Percentiles rank a stretch among this genome's conserved stretches.
Evolutionary conservation across 1,139 yeast genomes (phyloP).

Genomic region (Magnusiomyces tetraspermus): DNA sequence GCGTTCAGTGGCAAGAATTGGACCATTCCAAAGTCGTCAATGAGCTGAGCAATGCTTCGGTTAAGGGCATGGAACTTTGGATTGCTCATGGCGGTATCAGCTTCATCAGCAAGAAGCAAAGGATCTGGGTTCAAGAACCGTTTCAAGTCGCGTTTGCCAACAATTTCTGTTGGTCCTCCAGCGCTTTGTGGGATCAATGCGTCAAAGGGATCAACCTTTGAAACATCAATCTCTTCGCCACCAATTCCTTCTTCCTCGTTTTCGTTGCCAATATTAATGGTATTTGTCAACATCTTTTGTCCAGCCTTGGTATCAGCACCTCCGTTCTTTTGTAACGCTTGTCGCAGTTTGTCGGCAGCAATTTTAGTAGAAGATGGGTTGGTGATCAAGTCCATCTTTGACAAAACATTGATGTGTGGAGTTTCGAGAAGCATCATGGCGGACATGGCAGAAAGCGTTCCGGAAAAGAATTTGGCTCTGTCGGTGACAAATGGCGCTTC

Average conservation of each 20-base stretch:
- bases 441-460: conserved; percentile 94
- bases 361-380: conserved; percentile 22
- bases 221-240: not conserved
- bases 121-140: conserved; percentile 91
- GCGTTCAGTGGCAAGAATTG: conserved; percentile 89
- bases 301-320: conserved; percentile 2
- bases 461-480: conserved; percentile 83
- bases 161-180: conserved; percentile 34
- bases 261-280: not conserved
- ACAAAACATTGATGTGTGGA: conserved; percentile 85
- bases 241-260: not conserved
- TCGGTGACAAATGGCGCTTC: conserved; percentile 94
- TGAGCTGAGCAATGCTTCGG: conserved; percentile 68
- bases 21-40: conserved; percentile 96
- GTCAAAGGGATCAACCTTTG: not conserved
- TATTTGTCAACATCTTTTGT: not conserved
- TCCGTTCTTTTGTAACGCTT: not conserved
- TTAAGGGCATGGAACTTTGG: conserved; percentile 71
- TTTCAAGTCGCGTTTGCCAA: conserved; percentile 64
- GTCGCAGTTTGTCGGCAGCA: conserved; percentile 27
- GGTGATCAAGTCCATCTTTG: conserved; percentile 73
- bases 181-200: not conserved
- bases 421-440: conserved; percentile 92
- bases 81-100: conserved; percentile 42
- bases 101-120: conserved; percentile 48